Conservation (phyloP, 108 stramenopile genomes). For the Conticribra weissflogii region DNA sequence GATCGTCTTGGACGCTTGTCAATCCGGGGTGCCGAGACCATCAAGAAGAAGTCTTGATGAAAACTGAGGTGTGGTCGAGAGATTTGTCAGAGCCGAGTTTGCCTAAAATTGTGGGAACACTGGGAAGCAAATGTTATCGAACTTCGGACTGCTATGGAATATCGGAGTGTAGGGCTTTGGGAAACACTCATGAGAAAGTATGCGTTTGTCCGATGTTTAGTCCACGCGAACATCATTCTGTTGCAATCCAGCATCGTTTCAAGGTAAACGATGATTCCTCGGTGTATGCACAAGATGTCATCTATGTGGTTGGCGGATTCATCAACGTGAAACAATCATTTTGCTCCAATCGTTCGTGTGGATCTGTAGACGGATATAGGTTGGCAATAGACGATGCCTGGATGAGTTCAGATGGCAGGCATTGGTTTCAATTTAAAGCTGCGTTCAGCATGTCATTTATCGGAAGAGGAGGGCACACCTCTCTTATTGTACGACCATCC, state of each 20-base stretch:
- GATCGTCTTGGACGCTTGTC: slow-evolving; percentile 68
- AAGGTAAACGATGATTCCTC: slow-evolving; percentile 31
- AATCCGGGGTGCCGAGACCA: slow-evolving; percentile 68
- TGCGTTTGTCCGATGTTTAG: slow-evolving; percentile 84
- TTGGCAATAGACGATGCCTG: slow-evolving; percentile 75
- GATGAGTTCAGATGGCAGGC: slow-evolving; percentile 58
- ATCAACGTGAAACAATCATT: slow-evolving; percentile 47
- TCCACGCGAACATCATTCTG: slow-evolving; percentile 66
- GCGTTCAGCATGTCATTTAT: slow-evolving; percentile 43
- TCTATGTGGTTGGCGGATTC: slow-evolving; percentile 80
- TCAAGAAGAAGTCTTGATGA: slow-evolving; percentile 52
- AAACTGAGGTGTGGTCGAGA: slow-evolving; percentile 53
- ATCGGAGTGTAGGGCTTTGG: slow-evolving; percentile 54
- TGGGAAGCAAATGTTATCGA: slow-evolving; percentile 41
- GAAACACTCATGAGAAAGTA: slow-evolving; percentile 42
- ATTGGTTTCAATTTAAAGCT: slow-evolving; percentile 62
- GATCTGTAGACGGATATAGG: slow-evolving; percentile 64
- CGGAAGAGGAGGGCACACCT: slow-evolving; percentile 51
- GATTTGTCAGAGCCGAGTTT: slow-evolving; percentile 22
- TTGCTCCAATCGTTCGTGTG: slow-evolving; percentile 71
- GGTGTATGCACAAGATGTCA: slow-evolving; percentile 45
- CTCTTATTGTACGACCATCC: slow-evolving; percentile 25
- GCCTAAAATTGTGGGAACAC: slow-evolving; percentile 30
- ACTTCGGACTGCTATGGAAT: slow-evolving; percentile 59
- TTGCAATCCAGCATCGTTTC: slow-evolving; percentile 57